Conservation (phyloP, 805 yeast genomes). For the Wilhelminamyces savonicus region DNA sequence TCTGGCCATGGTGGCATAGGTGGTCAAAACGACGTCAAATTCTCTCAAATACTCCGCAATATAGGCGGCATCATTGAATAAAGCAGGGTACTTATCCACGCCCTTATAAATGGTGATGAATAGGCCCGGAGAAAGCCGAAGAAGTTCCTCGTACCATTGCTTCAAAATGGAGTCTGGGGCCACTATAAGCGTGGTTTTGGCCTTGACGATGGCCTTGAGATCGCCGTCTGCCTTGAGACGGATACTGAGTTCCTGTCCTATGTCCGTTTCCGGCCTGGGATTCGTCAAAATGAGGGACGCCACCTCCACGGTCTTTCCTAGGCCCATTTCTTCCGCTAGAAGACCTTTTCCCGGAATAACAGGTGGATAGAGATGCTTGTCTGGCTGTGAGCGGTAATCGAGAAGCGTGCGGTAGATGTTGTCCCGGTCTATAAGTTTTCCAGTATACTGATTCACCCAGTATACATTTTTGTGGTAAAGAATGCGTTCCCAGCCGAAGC, state of each 20-base stretch:
- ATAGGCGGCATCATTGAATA: slow-evolving; percentile 25
- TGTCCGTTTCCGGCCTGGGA: slow-evolving; percentile 38
- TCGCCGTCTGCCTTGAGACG: slow-evolving; percentile 32
- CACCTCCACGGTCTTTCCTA: slow-evolving; percentile 90
- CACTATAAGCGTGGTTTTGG: slow-evolving; percentile 73
- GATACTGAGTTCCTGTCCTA: slow-evolving; percentile 21
- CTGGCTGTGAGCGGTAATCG: slow-evolving; percentile 15
- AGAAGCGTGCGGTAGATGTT: slow-evolving; percentile 21
- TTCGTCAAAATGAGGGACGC: slow-evolving; percentile 60
- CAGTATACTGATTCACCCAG: slow-evolving; percentile 50
- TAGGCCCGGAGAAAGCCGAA: slow-evolving; percentile 50
- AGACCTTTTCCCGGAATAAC: slow-evolving; percentile 54
- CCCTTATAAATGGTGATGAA: slow-evolving; percentile 65
- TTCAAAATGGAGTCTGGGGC: slow-evolving; percentile 78
- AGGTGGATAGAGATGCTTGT: slow-evolving; percentile 16
- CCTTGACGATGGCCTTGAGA: slow-evolving; percentile 39
- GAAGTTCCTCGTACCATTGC: slow-evolving; percentile 83
- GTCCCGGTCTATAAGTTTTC: slow-evolving; percentile 33
- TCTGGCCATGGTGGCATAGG: slow-evolving; percentile 62
- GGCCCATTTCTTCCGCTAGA: slow-evolving; percentile 93
- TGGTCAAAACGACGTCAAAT: slow-evolving; percentile 75
- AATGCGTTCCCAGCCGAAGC: slow-evolving; percentile 48
- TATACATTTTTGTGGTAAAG: slow-evolving; percentile 4
- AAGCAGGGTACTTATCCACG: slow-evolving; percentile 17
- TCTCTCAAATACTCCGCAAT: slow-evolving; percentile 51